A percentile compares a stretch with the other conserved stretches of the same genome.
These are phyloP conservation scores for Tetracladium setigerum DNA, from an alignment of 495 filamentous ascomycete species.

Conservation along the genomic window DNA sequence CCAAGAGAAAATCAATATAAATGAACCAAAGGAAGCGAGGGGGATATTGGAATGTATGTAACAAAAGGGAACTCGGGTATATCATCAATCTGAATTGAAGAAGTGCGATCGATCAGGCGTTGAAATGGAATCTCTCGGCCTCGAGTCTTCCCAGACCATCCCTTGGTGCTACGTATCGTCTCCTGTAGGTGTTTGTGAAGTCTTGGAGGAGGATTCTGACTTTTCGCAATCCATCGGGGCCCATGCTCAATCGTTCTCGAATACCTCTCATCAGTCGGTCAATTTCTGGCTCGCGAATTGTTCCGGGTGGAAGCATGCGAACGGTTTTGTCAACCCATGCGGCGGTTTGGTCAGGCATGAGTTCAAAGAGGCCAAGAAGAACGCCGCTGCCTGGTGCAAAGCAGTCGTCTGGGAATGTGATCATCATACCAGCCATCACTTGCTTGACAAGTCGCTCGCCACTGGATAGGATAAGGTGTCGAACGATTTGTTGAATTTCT, in stretches of 20 bases:
- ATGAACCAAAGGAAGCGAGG: neutral
- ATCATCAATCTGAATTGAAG: neutral
- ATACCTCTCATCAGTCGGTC: conserved; percentile 60
- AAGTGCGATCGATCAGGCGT: conserved; percentile 6
- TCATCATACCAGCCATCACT: conserved; percentile 96
- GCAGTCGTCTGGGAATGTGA: conserved; percentile 89
- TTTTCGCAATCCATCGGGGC: conserved; percentile 61
- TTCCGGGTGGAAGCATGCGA: conserved; percentile 73
- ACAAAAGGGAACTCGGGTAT: neutral
- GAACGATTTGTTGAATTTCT: conserved; percentile 64
- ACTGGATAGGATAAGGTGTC: conserved; percentile 57
- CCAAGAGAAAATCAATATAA: neutral
- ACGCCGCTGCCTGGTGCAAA: conserved; percentile 90
- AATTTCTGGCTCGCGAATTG: conserved; percentile 54
- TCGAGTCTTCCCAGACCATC: conserved; percentile 83
- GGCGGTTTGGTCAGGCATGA: conserved; percentile 70
- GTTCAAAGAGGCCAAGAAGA: conserved; percentile 79
- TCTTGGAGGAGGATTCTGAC: conserved; percentile 85
- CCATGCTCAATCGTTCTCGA: conserved; percentile 55
- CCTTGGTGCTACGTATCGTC: conserved; percentile 89
- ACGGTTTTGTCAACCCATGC: conserved; percentile 77
- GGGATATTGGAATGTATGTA: neutral
- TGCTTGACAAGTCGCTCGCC: conserved; percentile 78
- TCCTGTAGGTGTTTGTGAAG: conserved; percentile 88
- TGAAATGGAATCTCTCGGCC: conserved; percentile 78